Evolutionary conservation across 306 rosid genomes (phyloP).

Genomic region (Morella rubra): DNA sequence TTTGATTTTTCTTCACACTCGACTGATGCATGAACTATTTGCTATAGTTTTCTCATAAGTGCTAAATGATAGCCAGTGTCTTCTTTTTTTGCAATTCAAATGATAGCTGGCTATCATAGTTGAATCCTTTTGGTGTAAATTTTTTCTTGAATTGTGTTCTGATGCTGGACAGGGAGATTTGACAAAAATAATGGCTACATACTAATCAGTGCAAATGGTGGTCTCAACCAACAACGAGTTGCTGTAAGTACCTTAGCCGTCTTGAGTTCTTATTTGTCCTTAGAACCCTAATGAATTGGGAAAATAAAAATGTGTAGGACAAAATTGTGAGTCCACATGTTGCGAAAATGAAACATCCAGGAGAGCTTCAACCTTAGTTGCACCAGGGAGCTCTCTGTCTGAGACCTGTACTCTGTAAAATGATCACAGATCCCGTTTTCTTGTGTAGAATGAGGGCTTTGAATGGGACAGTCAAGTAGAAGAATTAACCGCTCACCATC

Average conservation of each 20-base stretch:
- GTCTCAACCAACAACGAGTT: conserved; percentile 97
- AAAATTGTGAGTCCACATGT: not conserved
- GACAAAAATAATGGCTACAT: conserved; percentile 72
- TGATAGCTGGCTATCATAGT: not conserved
- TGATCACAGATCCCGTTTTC: not conserved
- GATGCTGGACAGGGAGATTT: conserved; percentile 50
- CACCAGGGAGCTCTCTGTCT: not conserved
- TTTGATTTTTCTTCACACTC: conserved; percentile 5
- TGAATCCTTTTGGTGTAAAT: conserved; percentile 1
- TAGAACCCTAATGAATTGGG: not conserved
- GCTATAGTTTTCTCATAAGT: not conserved
- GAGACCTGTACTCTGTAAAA: not conserved
- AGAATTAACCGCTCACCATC: not conserved
- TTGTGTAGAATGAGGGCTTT: not conserved
- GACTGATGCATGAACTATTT: not conserved
- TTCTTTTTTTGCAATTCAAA: not conserved
- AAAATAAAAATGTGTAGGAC: not conserved
- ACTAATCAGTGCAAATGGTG: conserved; percentile 89
- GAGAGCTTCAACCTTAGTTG: not conserved
- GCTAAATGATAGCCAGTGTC: not conserved
- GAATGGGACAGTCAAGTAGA: not conserved
- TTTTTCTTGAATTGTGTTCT: conserved; percentile 12
- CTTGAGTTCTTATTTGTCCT: not conserved
- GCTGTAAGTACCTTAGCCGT: conserved; percentile 63
- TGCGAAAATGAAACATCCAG: not conserved